Percentiles rank a stretch among this genome's conserved stretches.
phyloP scores from a whole-genome alignment of 2,329 filamentous ascomycete species.

The Domatiomyces catenatus region DNA sequence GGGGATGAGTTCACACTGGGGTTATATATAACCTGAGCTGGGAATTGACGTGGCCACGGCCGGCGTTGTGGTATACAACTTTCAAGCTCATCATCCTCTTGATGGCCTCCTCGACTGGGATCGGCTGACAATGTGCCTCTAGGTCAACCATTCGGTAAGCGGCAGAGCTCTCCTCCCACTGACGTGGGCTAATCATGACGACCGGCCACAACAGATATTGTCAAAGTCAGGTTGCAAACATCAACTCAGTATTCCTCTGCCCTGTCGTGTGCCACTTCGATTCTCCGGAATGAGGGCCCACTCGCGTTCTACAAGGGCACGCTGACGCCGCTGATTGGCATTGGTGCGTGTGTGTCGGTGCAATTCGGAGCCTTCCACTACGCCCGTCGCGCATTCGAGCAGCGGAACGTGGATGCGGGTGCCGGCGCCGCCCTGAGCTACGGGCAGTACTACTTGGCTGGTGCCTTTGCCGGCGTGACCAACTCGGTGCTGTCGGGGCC shows the following conservation, averaged over 20 bases:
- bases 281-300: conserved; percentile 75
- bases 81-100: neutral
- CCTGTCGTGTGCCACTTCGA: conserved; percentile 62
- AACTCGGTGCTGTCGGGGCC: conserved; percentile 80
- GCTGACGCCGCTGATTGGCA: conserved; percentile 82
- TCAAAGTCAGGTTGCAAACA: conserved; percentile 95
- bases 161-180: conserved; percentile 11
- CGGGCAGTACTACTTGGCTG: conserved; percentile 73
- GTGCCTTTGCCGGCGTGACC: conserved; percentile 80
- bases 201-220: conserved; percentile 51
- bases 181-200: conserved; percentile 3
- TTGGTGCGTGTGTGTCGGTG: conserved; percentile 91
- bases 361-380: conserved; percentile 97
- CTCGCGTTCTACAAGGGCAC: conserved; percentile 98
- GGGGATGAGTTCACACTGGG: neutral
- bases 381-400: conserved; percentile 72
- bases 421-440: conserved; percentile 47
- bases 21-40: too few species aligned
- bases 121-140: conserved; percentile 1
- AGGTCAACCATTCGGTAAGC: conserved; percentile 53
- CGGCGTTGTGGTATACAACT: neutral
- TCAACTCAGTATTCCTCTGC: conserved; percentile 67
- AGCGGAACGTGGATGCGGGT: conserved; percentile 40
- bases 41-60: neutral
- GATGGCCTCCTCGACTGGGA: neutral